phyloP scores from a whole-genome alignment of 2,329 filamentous ascomycete genomes.

The Colletotrichum siamense region DNA sequence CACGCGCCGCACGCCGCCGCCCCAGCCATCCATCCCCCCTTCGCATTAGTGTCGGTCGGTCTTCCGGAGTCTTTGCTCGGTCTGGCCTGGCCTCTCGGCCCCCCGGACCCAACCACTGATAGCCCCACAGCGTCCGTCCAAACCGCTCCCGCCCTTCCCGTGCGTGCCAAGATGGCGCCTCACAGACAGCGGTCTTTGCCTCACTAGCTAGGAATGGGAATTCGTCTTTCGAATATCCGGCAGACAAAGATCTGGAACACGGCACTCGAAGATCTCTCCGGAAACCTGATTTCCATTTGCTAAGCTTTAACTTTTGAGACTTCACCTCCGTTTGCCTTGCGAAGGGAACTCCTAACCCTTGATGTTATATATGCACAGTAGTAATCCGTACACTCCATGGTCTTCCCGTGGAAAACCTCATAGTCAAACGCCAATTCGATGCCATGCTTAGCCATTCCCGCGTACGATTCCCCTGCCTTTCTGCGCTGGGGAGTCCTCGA shows the following conservation, averaged over 20 bases:
- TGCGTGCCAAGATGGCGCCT: background rate
- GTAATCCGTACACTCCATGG: conserved; percentile 2
- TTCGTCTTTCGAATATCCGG: background rate
- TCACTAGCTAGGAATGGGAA: background rate
- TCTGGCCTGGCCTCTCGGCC: background rate
- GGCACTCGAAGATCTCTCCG: background rate
- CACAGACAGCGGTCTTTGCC: background rate
- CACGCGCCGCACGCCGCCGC: background rate
- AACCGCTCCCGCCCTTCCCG: background rate
- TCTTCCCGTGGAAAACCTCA: background rate
- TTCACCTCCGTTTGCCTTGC: background rate
- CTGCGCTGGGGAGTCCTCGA: background rate
- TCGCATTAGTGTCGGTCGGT: background rate
- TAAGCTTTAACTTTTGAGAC: background rate
- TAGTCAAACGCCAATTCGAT: background rate
- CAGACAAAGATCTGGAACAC: background rate
- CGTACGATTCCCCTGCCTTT: background rate
- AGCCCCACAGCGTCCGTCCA: background rate
- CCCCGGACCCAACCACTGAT: background rate
- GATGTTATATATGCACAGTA: background rate
- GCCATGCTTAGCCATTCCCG: background rate
- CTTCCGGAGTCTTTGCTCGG: background rate
- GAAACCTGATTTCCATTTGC: background rate
- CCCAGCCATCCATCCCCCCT: background rate
- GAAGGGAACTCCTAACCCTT: background rate